Base-by-base conservation (phyloP, 768 basidiomycete species). In the Dentipellis sp. region DNA sequence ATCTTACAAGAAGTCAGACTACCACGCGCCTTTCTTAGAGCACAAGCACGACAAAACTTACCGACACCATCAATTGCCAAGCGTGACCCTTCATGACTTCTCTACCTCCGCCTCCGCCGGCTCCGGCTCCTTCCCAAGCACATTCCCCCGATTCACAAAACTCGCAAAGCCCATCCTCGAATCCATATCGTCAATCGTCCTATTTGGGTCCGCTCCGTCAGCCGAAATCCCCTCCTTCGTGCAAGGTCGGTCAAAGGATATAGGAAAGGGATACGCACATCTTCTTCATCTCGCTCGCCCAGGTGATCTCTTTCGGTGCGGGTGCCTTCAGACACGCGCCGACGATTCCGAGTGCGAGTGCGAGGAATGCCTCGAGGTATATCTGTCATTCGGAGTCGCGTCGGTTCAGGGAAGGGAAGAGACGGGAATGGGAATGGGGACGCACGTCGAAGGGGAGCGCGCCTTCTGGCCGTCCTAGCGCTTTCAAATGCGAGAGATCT, bases 201-300 rank as follows among this genome's bases (percentile, higher is more conserved):
- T 62, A 38, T 29, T 29, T 6, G 29, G 3, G 29, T 29, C 6
- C 29, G 29, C 29, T 29, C 29, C 29, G 29, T 29, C 29, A 29
- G 29, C 29, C 29, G 6, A 29, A 29, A 3, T 29, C 29, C 29
- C 29, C 6, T 29, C 29, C 6, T 29, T 6, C 29, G 29, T 3
- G 29, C 29, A 3, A 29, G 7, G 22, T 16, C 10, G 3, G 34
- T 16, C 35, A 19, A 22, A 34, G 36, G 3, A 36, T 6, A 2
- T 3, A 45, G 45, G n/a, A 14, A 1, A 46, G 19, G 34, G 7
- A 34, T 16, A 69, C 81, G 62, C 62, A 91, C 91, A 84, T 78
- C 65, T 79, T 84, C 63, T 78, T 79, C 91, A 93, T 93, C 71
- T 94, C 91, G 62, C 87, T 90, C 16, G 88, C 80, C 91, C 90